Conservation (phyloP, 345 rosid genomes). For the Physaria fendleri region DNA sequence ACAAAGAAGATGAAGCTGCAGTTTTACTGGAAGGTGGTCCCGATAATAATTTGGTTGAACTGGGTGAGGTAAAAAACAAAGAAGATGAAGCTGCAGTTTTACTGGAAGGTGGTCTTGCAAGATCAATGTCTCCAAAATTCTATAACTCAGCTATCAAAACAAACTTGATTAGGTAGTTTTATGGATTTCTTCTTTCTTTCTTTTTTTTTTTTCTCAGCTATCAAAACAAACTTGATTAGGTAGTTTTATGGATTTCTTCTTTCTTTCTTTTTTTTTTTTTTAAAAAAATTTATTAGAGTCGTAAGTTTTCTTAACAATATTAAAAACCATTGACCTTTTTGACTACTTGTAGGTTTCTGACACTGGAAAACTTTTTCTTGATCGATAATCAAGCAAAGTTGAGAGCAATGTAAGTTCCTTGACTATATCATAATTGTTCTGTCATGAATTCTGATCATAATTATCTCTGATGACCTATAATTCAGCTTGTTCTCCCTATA, state of each 20-base stretch:
- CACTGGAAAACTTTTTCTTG: too few relatives aligned
- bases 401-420: too few relatives aligned
- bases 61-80: constrained; percentile 51
- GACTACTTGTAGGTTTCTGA: too few relatives aligned
- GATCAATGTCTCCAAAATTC: constrained; percentile 63
- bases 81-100: constrained; percentile 81
- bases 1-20: constrained; percentile 73
- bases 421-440: too few relatives aligned
- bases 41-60: constrained; percentile 75
- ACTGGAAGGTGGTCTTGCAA: constrained; percentile 82
- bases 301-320: too few relatives aligned
- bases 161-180: constrained; percentile 61
- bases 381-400: too few relatives aligned
- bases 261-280: neutral
- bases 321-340: too few relatives aligned
- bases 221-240: constrained; percentile 75
- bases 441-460: too few relatives aligned
- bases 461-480: too few relatives aligned
- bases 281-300: too few relatives aligned
- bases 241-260: constrained; percentile 4
- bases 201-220: constrained; percentile 26
- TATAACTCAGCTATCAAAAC: constrained; percentile 53
- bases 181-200: neutral
- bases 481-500: too few relatives aligned
- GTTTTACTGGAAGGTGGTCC: constrained; percentile 91